Percentiles rank a stretch among this genome's conserved stretches.
Conservation (phyloP, 805 yeast species). For the Metschnikowia continentalis region DNA sequence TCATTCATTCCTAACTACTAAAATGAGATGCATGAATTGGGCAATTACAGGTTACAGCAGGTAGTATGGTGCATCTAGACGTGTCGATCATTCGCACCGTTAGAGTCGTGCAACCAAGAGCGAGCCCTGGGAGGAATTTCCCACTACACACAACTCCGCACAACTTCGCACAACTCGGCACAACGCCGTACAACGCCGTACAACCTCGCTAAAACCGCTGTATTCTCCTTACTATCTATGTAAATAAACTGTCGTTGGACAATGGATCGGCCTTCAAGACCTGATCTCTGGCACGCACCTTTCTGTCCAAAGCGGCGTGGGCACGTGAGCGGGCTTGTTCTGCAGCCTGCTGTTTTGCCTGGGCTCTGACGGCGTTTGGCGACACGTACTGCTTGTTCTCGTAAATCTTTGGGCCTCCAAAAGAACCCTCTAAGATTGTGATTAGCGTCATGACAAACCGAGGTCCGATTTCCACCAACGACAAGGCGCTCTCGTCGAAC, state of each 20-base stretch:
- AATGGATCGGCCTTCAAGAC: conserved; percentile 78
- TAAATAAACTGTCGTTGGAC: conserved; percentile 72
- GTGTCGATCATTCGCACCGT: too few relatives aligned
- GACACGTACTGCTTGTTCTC: conserved; percentile 96
- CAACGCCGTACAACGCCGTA: not conserved
- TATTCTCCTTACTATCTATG: conserved; percentile 22
- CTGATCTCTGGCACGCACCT: conserved; percentile 69
- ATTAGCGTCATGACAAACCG: conserved; percentile 90
- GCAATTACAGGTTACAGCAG: too few relatives aligned
- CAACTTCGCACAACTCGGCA: too few relatives aligned
- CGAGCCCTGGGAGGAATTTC: too few relatives aligned
- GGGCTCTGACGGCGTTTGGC: conserved; percentile 93
- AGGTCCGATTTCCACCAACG: conserved; percentile 94
- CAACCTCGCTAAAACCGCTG: not conserved
- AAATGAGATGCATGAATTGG: too few relatives aligned
- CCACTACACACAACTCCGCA: too few relatives aligned
- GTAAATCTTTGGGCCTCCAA: conserved; percentile 95
- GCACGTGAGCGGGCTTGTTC: conserved; percentile 72
- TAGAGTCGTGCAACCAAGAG: too few relatives aligned
- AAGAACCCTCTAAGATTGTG: conserved; percentile 90
- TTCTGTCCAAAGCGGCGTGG: conserved; percentile 73
- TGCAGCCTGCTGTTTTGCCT: conserved; percentile 74
- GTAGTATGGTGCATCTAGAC: too few relatives aligned
- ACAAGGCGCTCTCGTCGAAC: conserved; percentile 53
- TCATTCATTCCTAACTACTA: too few relatives aligned